Evolutionary conservation across 129 eudicot species (phyloP).

Genomic region (Flaveria brownii): DNA sequence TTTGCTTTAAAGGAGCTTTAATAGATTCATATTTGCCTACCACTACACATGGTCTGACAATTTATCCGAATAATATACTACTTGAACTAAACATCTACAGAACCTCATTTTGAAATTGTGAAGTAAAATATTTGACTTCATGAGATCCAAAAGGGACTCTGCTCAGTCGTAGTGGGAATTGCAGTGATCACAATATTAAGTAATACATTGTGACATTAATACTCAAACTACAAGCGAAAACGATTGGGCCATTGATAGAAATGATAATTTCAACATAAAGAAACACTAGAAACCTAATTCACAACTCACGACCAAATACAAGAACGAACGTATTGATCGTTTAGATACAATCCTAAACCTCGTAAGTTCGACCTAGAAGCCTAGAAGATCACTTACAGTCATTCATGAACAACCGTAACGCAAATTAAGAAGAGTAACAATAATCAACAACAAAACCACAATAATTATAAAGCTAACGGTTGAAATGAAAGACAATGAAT

Average conservation of each 20-base stretch:
- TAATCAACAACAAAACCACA: too few species aligned
- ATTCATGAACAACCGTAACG: neutral
- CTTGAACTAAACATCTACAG: neutral
- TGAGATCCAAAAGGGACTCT: neutral
- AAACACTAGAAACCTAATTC: conserved; percentile 19
- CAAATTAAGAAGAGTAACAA: neutral
- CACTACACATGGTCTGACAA: neutral
- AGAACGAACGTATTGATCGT: neutral
- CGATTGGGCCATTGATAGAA: neutral
- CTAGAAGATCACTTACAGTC: neutral
- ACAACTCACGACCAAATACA: neutral
- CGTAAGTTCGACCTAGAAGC: neutral
- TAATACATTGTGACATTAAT: neutral
- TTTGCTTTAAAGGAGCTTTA: too few species aligned
- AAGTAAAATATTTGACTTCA: neutral
- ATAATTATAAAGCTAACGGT: neutral
- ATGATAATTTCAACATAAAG: neutral
- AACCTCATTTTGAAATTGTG: neutral
- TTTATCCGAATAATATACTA: neutral
- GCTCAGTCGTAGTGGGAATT: neutral
- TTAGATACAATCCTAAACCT: neutral
- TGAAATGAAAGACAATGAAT: neutral
- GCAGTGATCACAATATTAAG: neutral
- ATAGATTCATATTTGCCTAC: too few species aligned
- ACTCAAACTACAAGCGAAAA: neutral